Conservation (phyloP, 2,329 filamentous ascomycete genomes). For the Colletotrichum brevisporum region DNA sequence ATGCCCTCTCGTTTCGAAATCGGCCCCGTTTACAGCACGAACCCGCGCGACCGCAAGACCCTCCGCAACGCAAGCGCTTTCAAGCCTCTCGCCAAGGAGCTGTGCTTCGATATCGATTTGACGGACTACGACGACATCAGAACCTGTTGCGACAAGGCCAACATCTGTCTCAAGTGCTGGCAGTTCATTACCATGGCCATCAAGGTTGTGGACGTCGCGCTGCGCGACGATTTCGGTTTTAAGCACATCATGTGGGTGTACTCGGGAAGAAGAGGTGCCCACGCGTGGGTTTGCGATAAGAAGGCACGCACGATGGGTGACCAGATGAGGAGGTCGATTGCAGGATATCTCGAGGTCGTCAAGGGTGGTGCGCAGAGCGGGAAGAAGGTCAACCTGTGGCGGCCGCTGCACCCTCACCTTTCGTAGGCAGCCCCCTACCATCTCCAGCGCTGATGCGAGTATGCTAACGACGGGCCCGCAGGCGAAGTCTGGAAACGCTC, state of each 20-base stretch:
- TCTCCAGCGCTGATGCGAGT: not conserved
- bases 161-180: constrained; percentile 96
- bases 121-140: constrained; percentile 98
- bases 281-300: constrained; percentile 98
- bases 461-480: constrained; percentile 48
- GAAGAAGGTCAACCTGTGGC: constrained; percentile 86
- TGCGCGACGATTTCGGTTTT: constrained; percentile 96
- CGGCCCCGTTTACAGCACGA: constrained; percentile 94
- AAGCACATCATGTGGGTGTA: constrained; percentile 99
- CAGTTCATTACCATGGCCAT: constrained; percentile 98
- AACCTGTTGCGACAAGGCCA: constrained; percentile 93
- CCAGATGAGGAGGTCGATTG: constrained; percentile 85
- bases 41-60: constrained; percentile 93
- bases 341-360: constrained; percentile 91
- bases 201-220: constrained; percentile 87
- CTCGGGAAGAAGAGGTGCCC: constrained; percentile 93
- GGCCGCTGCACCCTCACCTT: constrained; percentile 92
- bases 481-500: constrained; percentile 87
- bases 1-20: constrained; percentile 98
- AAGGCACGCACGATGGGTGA: constrained; percentile 89
- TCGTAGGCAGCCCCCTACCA: constrained; percentile 62
- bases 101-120: constrained; percentile 99
- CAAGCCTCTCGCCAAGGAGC: constrained; percentile 89
- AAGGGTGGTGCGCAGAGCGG: constrained; percentile 87
- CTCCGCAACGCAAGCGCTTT: constrained; percentile 86